Percentiles rank a stretch among this genome's conserved stretches.
phyloP scores from a whole-genome alignment of 2,329 filamentous ascomycete species.

The Xylaria multiplex region DNA sequence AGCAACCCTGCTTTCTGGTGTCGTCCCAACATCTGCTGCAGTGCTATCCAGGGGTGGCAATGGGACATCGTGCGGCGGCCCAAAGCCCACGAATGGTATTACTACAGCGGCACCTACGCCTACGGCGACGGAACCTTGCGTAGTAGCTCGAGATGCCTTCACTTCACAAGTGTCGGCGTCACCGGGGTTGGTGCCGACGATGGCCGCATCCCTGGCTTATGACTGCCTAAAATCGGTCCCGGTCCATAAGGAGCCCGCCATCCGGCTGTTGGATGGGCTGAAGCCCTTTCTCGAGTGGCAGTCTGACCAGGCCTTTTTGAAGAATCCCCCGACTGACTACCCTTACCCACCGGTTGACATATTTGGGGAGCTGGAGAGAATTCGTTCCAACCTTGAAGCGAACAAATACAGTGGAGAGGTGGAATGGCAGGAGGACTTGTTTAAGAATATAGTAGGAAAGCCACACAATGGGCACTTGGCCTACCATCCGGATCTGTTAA shows the following conservation, averaged over 20 bases:
- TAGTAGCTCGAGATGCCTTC: constrained; percentile 29
- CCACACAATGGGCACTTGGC: constrained; percentile 30
- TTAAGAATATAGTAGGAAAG: constrained; percentile 22
- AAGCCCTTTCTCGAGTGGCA: constrained; percentile 35
- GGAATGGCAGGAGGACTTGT: constrained; percentile 33
- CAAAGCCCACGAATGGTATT: constrained; percentile 15
- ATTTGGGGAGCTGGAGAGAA: constrained; percentile 23
- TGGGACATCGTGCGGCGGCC: constrained; percentile 11
- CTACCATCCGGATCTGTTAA: constrained; percentile 31
- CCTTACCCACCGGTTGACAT: constrained; percentile 29
- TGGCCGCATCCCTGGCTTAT: constrained; percentile 29
- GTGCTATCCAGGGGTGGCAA: constrained; percentile 6
- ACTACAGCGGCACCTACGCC: constrained; percentile 23
- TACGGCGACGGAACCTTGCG: constrained; percentile 28
- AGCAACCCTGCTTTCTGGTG: constrained; percentile 5
- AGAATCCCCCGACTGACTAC: constrained; percentile 30
- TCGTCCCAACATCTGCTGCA: constrained; percentile 20
- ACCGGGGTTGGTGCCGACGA: constrained; percentile 23
- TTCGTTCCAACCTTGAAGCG: constrained; percentile 26
- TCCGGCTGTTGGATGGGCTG: constrained; percentile 28
- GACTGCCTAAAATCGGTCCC: constrained; percentile 31
- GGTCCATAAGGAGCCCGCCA: constrained; percentile 29
- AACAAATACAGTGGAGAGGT: constrained; percentile 26
- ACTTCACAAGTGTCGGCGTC: constrained; percentile 21
- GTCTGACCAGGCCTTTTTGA: constrained; percentile 29